phyloP scores from a whole-genome alignment of 1,284 basidiomycete genomes.

The Ceratobasidium papillatum region DNA sequence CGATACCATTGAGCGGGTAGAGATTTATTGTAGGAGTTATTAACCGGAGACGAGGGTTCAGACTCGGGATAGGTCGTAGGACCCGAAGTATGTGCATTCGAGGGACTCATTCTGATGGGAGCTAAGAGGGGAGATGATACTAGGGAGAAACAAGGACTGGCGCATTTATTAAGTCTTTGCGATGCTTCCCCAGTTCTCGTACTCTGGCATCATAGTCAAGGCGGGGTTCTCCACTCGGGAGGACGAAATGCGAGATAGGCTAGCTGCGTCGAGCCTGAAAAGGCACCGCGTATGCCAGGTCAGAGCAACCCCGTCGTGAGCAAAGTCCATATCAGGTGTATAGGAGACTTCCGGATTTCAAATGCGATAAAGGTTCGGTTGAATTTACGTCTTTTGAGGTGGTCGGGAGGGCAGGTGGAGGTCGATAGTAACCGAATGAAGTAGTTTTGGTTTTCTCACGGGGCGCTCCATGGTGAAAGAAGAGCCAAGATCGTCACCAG shows the following conservation, averaged over 20 bases:
- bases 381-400: conserved; percentile 18
- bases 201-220: background rate
- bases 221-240: background rate
- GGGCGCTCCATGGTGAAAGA: background rate
- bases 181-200: background rate
- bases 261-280: background rate
- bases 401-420: conserved; percentile 15
- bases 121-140: background rate
- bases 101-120: background rate
- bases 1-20: conserved; percentile 37
- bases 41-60: conserved; percentile 1
- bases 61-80: background rate
- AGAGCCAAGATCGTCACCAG: background rate
- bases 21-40: conserved; percentile 5
- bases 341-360: conserved; percentile 13
- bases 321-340: background rate
- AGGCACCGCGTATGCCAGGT: background rate
- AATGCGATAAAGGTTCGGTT: conserved; percentile 9
- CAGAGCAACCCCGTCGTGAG: background rate
- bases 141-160: background rate
- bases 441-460: background rate
- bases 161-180: background rate
- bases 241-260: conserved; percentile 1
- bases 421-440: conserved; percentile 6
- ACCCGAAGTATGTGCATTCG: background rate